Evolutionary conservation across 148 eudicot genomes (phyloP), one percentile per base, ranked within the genome.

Genomic region (Persicaria tinctoria): DNA sequence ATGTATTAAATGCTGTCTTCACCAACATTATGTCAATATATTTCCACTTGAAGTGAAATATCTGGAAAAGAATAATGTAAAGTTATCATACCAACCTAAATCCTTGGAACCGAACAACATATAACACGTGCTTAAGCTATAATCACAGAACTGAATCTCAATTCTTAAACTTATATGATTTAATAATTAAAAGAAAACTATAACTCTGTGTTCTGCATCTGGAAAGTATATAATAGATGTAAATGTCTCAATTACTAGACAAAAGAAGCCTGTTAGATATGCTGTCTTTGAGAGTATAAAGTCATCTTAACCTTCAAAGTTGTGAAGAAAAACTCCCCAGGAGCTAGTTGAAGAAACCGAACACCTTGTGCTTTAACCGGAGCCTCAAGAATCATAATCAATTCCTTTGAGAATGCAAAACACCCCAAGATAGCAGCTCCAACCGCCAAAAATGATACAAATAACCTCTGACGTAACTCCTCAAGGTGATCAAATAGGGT

Each of bases 241-340:
- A 20, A 60, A 23, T 1, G 68, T 23, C 2, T 17, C 6, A 60
- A 60, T 1, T 12, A 2, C 7, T 3, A 4, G 23, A 4, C 16
- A 55, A 3, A 60, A 23, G 10, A 12, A 63, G 23, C 9, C 45
- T 10, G 10, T 6, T 55, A n/a, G 1, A 55, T 14, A 55, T 44
- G 0, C 55, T 3, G 2, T 46, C 4, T 20, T 17, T 7, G n/a
- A 71, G 54, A 11, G 38, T 17, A 76, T 12, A 50, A 55, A 59
- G 47, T 51, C 3, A 74, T 68, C 66, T 81, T 76, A 64, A 95
- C 98, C 97, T 95, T 95, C 53, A 95, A 77, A 75, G 97, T 87
- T 50, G 99, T 95, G 80, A 95, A 95, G 91, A 95, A 95, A 81
- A 95, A 95, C 87, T 95, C 99, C 60, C 99, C 99, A 75, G 97